These are phyloP conservation scores for Entelexis sorbosivorans DNA, from an alignment of 1,139 yeast species.

Conservation along the genomic window DNA sequence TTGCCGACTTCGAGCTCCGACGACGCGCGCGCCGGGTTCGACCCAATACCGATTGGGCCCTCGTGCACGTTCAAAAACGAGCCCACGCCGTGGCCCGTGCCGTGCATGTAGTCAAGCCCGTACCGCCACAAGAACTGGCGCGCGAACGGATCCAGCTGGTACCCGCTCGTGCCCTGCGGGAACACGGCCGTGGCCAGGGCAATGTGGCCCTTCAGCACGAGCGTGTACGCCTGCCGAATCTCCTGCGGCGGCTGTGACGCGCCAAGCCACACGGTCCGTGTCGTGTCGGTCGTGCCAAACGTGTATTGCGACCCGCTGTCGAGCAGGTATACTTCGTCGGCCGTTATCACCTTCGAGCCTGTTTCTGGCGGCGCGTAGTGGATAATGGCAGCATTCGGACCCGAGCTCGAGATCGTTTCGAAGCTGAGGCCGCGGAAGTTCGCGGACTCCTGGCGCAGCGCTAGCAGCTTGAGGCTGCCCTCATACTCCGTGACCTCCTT, in stretches of 20 bases:
- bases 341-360: conserved; percentile 57
- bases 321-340: conserved; percentile 65
- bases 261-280: conserved; percentile 80
- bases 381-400: conserved; percentile 84
- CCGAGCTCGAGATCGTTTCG: conserved; percentile 85
- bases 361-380: conserved; percentile 73
- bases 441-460: conserved; percentile 44
- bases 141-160: conserved; percentile 72
- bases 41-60: conserved; percentile 86
- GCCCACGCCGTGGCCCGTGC: conserved; percentile 98
- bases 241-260: conserved; percentile 49
- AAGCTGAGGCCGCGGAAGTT: conserved; percentile 76
- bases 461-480: conserved; percentile 58
- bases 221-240: conserved; percentile 66
- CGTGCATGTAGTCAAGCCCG: conserved; percentile 89
- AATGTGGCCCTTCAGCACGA: conserved; percentile 85
- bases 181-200: conserved; percentile 66
- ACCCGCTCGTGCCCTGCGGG: conserved; percentile 83
- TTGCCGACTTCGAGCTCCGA: conserved; percentile 55
- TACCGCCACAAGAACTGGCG: conserved; percentile 79
- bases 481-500: conserved; percentile 63
- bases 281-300: conserved; percentile 94
- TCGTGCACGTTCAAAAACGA: conserved; percentile 89
- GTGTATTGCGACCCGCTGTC: conserved; percentile 92
- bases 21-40: conserved; percentile 19